Conservation (phyloP, 1,284 basidiomycete species). For the Cryptococcus sp. region DNA sequence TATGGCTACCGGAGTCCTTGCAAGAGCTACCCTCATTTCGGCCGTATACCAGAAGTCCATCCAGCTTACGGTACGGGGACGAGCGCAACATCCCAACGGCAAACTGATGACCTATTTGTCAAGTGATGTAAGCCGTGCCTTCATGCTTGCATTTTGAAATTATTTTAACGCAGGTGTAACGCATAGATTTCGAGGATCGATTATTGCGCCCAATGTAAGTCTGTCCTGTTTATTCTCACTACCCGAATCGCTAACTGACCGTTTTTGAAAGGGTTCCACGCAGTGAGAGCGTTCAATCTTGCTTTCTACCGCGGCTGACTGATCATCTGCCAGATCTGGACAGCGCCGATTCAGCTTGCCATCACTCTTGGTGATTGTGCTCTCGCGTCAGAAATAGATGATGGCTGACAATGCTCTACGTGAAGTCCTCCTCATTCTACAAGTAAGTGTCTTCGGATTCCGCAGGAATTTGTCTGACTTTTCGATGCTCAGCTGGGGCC, state of each 20-base stretch:
- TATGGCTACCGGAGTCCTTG: constrained; percentile 69
- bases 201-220: constrained; percentile 46
- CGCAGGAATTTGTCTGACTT: no score
- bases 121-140: constrained; percentile 60
- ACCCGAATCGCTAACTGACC: background rate
- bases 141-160: background rate
- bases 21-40: constrained; percentile 70
- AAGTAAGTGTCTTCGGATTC: constrained; percentile 53
- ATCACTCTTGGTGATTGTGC: constrained; percentile 59
- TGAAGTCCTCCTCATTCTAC: constrained; percentile 60
- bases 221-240: background rate
- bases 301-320: background rate
- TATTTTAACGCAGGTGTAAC: background rate
- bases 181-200: constrained; percentile 46
- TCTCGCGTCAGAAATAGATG: background rate
- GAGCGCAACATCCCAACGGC: constrained; percentile 66
- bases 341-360: constrained; percentile 66
- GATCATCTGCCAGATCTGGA: constrained; percentile 57
- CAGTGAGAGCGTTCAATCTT: constrained; percentile 18
- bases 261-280: constrained; percentile 59
- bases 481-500: constrained; percentile 63
- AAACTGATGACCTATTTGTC: constrained; percentile 74
- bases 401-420: background rate
- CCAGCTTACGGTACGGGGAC: constrained; percentile 66
- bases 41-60: constrained; percentile 74